Base-by-base conservation (phyloP, 176 grass and related monocot genomes). In the Eragrostis curvula region DNA sequence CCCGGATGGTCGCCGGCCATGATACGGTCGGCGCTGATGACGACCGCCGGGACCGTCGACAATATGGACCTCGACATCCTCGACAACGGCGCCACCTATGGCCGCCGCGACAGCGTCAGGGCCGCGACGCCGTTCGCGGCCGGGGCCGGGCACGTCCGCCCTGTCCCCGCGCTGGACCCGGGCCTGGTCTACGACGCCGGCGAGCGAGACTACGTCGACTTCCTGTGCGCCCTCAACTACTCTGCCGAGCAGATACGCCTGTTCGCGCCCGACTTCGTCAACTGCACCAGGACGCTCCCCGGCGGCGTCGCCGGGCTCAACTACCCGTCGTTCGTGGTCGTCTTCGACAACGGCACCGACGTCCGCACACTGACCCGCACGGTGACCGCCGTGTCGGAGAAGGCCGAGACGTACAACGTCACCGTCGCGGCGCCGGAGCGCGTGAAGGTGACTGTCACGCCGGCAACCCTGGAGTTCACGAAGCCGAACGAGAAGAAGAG, bases 391-490 rank as follows among this genome's bases (percentile, higher is more conserved):
- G 74, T 76, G 39, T 76, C 39, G n/a, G n/a, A 76, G 39, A 23
- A 27, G 74, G 7, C 74, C 4, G 39, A 76, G 55, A 76, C n/a
- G 55, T 76, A 76, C 55, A 45, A 1, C 2, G 74, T 76, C 32
- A 43, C 7, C 15, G 53, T 75, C 13, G 5, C 5, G 36, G 73
- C 52, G 36, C 73, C 73, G 7, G 52, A 75, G 52, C 36, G 42
- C 32, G 73, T 75, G 52, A 75, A 75, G 52, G 53, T 75, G 73
- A 75, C 32, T 21, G 21, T 75, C 32, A 59, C 53, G 52, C 73
- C 73, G 73, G 3, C 36, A 52, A 59, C 6, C 12, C 8, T 75
- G 21, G 73, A 59, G 73, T 75, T 75, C 72, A 75, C 40, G 36
- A 32, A 58, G 12, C 52, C 6, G 5, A 75, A 9, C 52, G 73